Base-by-base conservation (phyloP, 148 eudicot genomes). In the Salicornia ramosissima region DNA sequence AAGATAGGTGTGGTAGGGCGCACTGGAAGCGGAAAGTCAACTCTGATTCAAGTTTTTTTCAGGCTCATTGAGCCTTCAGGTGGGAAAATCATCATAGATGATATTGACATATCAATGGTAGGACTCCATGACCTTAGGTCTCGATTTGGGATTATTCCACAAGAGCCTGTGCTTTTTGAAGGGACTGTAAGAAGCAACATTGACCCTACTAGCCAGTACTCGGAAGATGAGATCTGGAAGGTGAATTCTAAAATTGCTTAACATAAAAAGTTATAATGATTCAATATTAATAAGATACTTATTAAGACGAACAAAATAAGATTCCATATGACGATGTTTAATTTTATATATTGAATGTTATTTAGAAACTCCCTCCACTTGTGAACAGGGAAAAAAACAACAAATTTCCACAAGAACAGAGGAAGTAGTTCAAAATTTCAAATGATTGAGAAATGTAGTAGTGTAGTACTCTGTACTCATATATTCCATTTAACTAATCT, bases 221-320 rank as follows among this genome's bases (percentile, higher is more conserved):
- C 98, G 13, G 98, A 94, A 68, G 97, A 90, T 11, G 90, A 94
- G 59, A 94, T 94, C 39, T 94, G 98, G 98, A 88, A 84, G 98
- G 98, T 90, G 8, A 36, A n/a, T n/a, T n/a, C n/a, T n/a, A n/a
- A n/a, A n/a, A n/a, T n/a, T n/a, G n/a, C n/a, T n/a, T n/a, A n/a
- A n/a, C n/a, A n/a, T n/a, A n/a, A n/a, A n/a, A n/a, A n/a, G n/a
- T n/a, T n/a, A n/a, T n/a, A n/a, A n/a, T n/a, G n/a, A n/a, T n/a
- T n/a, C n/a, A n/a, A n/a, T n/a, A n/a, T n/a, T n/a, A n/a, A n/a
- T n/a, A n/a, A n/a, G n/a, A n/a, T n/a, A n/a, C n/a, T n/a, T n/a
- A n/a, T n/a, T n/a, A n/a, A n/a, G n/a, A n/a, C n/a, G n/a, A n/a
- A n/a, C n/a, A n/a, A n/a, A n/a, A n/a, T n/a, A n/a, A n/a, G n/a